phyloP scores from a whole-genome alignment of 2,329 filamentous ascomycete genomes.

The Epichloe bromicola region DNA sequence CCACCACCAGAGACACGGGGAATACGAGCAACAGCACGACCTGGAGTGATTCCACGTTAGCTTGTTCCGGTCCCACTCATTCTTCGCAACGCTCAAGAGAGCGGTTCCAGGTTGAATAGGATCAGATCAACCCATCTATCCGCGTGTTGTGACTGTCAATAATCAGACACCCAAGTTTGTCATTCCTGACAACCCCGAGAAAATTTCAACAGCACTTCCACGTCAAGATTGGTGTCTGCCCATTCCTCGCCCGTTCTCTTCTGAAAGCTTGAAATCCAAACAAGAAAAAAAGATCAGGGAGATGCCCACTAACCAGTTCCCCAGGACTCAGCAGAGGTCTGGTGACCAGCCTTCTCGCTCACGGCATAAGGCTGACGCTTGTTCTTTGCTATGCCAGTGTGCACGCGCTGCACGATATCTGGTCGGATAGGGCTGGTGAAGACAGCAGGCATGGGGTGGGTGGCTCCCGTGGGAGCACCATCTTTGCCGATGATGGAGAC shows the following conservation, averaged over 20 bases:
- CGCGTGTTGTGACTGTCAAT: not conserved
- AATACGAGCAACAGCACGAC: slow-evolving; percentile 99
- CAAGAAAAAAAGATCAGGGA: not conserved
- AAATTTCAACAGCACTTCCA: not conserved
- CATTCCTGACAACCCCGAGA: not conserved
- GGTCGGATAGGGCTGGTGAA: slow-evolving; percentile 96
- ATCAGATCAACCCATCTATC: not conserved
- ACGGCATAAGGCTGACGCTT: slow-evolving; percentile 98
- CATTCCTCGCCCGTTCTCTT: not conserved
- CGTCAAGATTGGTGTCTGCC: not conserved
- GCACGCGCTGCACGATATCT: slow-evolving; percentile 97
- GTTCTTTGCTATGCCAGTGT: slow-evolving; percentile 99
- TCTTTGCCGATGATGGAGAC: slow-evolving; percentile 95
- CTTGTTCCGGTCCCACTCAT: not conserved
- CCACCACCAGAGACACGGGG: slow-evolving; percentile 99
- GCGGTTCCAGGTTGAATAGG: not conserved
- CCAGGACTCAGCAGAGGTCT: slow-evolving; percentile 99
- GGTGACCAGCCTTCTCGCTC: slow-evolving; percentile 99
- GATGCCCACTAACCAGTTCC: slow-evolving; percentile 76
- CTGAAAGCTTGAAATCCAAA: not conserved
- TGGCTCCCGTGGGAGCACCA: slow-evolving; percentile 80
- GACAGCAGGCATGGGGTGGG: slow-evolving; percentile 87
- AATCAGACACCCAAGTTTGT: not conserved
- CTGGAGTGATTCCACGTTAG: slow-evolving; percentile 31
- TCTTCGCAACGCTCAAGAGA: not conserved